Conservation (phyloP, 768 basidiomycete species). For the Favolaschia claudopus region DNA sequence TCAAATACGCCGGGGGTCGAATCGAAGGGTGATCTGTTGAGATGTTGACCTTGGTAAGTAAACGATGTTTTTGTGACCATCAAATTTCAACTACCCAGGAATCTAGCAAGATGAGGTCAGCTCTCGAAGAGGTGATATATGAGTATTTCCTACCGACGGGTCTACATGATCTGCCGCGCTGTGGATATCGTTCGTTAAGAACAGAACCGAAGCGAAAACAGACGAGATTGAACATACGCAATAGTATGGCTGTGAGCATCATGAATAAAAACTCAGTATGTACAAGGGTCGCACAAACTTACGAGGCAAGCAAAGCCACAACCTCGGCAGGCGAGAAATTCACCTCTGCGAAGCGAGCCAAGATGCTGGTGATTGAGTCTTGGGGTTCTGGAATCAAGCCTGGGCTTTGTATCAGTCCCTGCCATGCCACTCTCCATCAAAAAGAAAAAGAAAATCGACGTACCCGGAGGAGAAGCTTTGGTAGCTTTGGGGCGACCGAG, state of each 20-base stretch:
- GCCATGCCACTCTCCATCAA: too few species aligned
- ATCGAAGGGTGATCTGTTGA: constrained; percentile 39
- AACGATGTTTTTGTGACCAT: constrained; percentile 22
- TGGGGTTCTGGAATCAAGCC: constrained; percentile 31
- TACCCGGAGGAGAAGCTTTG: constrained; percentile 24
- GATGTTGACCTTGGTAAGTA: background rate
- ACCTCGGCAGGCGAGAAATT: constrained; percentile 12
- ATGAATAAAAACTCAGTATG: background rate
- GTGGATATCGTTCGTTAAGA: too few species aligned
- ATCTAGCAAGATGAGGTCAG: background rate
- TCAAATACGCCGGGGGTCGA: constrained; percentile 41
- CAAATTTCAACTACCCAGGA: constrained; percentile 14
- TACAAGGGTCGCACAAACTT: background rate
- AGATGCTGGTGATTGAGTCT: constrained; percentile 27
- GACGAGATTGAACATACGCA: too few species aligned
- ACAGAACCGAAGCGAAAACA: too few species aligned
- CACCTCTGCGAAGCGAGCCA: constrained; percentile 20
- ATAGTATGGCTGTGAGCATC: constrained; percentile 21
- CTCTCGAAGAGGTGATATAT: background rate
- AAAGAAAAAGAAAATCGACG: too few species aligned
- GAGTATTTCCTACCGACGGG: constrained; percentile 15
- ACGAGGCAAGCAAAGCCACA: constrained; percentile 33
- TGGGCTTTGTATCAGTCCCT: too few species aligned
- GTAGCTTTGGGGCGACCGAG: constrained; percentile 31
- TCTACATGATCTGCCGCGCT: constrained; percentile 33